A percentile compares a stretch with the other conserved stretches of the same genome.
phyloP scores from a whole-genome alignment of 1,284 basidiomycete species.

The Amylostereum areolatum region DNA sequence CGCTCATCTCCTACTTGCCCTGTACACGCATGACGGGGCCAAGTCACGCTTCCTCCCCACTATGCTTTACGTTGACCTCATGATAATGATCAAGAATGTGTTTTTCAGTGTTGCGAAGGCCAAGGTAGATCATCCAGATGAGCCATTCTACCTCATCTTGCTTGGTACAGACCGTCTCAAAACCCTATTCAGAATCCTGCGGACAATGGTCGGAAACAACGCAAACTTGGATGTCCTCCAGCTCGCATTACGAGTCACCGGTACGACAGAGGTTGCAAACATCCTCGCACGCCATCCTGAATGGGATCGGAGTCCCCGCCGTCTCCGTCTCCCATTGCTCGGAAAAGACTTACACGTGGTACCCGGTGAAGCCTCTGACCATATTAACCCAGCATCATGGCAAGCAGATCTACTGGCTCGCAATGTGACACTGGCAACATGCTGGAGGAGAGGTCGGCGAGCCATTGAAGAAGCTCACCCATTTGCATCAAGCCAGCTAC shows the following conservation, averaged over 20 bases:
- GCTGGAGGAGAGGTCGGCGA: not conserved
- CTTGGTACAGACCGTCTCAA: slow-evolving; percentile 29
- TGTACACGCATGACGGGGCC: slow-evolving; percentile 14
- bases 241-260: slow-evolving; percentile 10
- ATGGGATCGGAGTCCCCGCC: slow-evolving; percentile 8
- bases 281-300: slow-evolving; percentile 16
- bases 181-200: slow-evolving; percentile 23
- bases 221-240: slow-evolving; percentile 16
- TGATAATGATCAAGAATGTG: slow-evolving; percentile 33
- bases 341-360: not conserved
- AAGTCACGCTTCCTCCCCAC: slow-evolving; percentile 22
- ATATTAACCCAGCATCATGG: slow-evolving; percentile 1
- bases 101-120: slow-evolving; percentile 32
- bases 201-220: slow-evolving; percentile 17
- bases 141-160: slow-evolving; percentile 27
- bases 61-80: slow-evolving; percentile 24
- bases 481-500: not conserved
- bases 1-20: slow-evolving; percentile 21
- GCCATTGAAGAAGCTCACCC: not conserved
- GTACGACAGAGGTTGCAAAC: slow-evolving; percentile 8
- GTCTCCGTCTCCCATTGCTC: not conserved
- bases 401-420: not conserved
- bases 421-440: not conserved
- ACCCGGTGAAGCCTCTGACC: not conserved
- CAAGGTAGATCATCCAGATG: slow-evolving; percentile 25